Evolutionary conservation across 148 eudicot species (phyloP).

Genomic region (Pharnaceum exiguum): DNA sequence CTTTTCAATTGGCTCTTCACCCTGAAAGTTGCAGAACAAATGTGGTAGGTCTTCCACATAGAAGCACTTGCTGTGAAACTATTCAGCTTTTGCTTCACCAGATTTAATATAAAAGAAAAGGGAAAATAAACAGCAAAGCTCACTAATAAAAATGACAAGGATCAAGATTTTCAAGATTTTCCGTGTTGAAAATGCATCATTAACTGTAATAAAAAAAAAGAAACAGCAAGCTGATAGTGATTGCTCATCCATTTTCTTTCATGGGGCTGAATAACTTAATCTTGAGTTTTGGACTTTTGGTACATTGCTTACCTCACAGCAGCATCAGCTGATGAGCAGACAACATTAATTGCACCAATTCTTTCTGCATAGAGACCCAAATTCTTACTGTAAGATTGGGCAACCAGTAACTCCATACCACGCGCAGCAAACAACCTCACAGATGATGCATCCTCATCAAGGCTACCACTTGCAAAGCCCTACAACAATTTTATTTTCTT

Average conservation of each 20-base stretch:
- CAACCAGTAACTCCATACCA: constrained; percentile 87
- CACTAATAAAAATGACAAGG: too few relatives aligned
- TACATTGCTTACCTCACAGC: constrained; percentile 54
- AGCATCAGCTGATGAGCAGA: constrained; percentile 84
- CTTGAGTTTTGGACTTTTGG: neutral
- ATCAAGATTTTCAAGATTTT: too few relatives aligned
- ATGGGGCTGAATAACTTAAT: neutral
- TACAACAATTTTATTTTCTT: constrained; percentile 11
- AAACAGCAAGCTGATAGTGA: too few relatives aligned
- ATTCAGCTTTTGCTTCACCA: too few relatives aligned
- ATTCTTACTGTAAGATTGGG: constrained; percentile 97
- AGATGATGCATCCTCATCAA: constrained; percentile 92
- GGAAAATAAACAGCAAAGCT: too few relatives aligned
- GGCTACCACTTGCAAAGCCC: constrained; percentile 99
- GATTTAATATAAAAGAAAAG: too few relatives aligned
- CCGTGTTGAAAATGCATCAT: neutral
- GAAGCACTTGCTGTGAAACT: too few relatives aligned
- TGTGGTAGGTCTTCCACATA: too few relatives aligned
- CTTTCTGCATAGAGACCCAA: constrained; percentile 97
- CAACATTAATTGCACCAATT: constrained; percentile 90
- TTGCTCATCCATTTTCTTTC: too few relatives aligned
- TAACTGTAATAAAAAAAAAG: too few relatives aligned
- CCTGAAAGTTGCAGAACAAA: constrained; percentile 41
- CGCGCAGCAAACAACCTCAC: constrained; percentile 91
- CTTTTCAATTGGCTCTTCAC: constrained; percentile 93